Evolutionary conservation across 1,139 yeast genomes (phyloP), one percentile per base, ranked within the genome.

Genomic region (Yamadazyma taylorii): DNA sequence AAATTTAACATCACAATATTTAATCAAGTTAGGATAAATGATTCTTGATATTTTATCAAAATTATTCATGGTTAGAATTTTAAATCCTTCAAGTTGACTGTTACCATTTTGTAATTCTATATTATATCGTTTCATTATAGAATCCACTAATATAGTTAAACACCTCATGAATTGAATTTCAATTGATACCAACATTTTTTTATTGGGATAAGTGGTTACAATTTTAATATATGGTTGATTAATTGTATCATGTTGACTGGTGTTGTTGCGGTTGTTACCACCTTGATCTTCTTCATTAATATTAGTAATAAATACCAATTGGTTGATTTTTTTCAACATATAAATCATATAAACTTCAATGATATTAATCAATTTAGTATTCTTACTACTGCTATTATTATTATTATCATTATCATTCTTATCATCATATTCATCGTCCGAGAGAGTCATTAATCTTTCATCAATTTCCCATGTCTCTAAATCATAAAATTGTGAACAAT

Each of bases 121-220:
- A 25, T 59, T 60, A 42, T 68, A 71, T 43, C 57, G 61, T 44
- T 71, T 71, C 68, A 71, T 66, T 16, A 69, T 57, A 2, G 75
- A 67, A 39, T 71, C 76, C 30, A 69, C 57, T 5, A 70, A 46
- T 17, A 69, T 66, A 35, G 66, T 67, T 49, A 71, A 58, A 48
- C 73, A 65, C 52, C 77, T 55, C 70, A 71, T 67, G 45, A 71
- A 71, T 46, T 71, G 77, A 35, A 71, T 69, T 48, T 71, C 77
- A 38, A 71, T 56, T 42, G 73, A 65, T 1, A 70, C 70, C 37
- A 71, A 52, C 34, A 61, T 59, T 36, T 73, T 53, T 39, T 70
- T 70, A 42, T 69, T 66, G 11, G 77, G 76, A 41, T 67, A 62
- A 2, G 68, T 49, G 1, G 63, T 45, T 1, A 62, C 62, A 23